Base-by-base conservation (phyloP, 176 grass and related monocot genomes). In the Areca catechu region DNA sequence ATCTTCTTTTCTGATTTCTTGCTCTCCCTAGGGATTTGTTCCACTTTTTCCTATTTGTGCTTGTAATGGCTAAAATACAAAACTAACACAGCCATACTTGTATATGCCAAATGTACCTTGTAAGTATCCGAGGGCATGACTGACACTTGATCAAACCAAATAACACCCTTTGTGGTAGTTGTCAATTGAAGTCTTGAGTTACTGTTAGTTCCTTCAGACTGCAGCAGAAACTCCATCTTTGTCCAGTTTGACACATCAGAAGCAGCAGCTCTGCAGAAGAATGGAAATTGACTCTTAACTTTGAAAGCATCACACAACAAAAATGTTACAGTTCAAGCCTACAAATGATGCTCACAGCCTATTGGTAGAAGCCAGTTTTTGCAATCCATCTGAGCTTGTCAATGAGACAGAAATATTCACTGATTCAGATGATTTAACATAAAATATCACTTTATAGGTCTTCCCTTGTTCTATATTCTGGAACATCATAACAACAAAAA, bases 91-190 rank as follows among this genome's bases (percentile, higher is more conserved):
- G 27, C 6, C 30, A 34, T 34, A 34, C 30, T 34, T 34, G 30
- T 9, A 34, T 43, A 43, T 43, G 10, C 34, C 34, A 51, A 53
- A 51, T 34, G 16, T 88, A 97, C 92, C 86, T 91, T 97, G 51
- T 82, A 88, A 22, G 92, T 91, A 22, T 97, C 92, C 2, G 52
- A 37, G 20, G 92, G 92, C 77, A 91, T 85, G 52, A 97, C 69
- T 15, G 92, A 97, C 25, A 97, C 72, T 79, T 91, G 92, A 72
- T 91, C 92, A 16, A 97, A 68, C 92, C 92, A 97, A 63, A 97
- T 66, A 21, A 87, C 58, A 7, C 86, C 92, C 21, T 68, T 85
- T 71, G 80, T 85, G 30, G 20, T 82, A 18, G 92, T 91, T 66
- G 74, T 88, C 50, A 97, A 62, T 63, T 97, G 92, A 70, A 97